phyloP scores from a whole-genome alignment of 2,329 filamentous ascomycete genomes.

The Talaromyces sp. region DNA sequence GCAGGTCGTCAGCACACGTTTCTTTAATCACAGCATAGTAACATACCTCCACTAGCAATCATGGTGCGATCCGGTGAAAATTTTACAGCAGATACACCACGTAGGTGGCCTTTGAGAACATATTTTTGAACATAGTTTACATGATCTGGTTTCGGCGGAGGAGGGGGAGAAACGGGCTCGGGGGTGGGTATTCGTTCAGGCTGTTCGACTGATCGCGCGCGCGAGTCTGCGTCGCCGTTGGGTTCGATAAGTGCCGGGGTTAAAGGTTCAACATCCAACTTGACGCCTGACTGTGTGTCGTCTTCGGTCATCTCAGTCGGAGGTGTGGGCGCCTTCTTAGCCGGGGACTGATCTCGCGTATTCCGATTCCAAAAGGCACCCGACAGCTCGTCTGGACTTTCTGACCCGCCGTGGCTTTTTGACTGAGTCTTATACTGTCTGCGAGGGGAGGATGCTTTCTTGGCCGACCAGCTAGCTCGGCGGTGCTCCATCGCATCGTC shows the following conservation, averaged over 20 bases:
- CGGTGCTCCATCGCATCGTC: slow-evolving; percentile 31
- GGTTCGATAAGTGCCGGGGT: slow-evolving; percentile 13
- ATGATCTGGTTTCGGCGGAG: slow-evolving; percentile 47
- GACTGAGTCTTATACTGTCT: slow-evolving; percentile 19
- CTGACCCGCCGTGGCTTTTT: slow-evolving; percentile 28
- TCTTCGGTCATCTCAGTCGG: slow-evolving; percentile 12
- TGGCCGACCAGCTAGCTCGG: slow-evolving; percentile 27
- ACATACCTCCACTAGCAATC: slow-evolving; percentile 75
- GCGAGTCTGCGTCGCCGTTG: slow-evolving; percentile 12
- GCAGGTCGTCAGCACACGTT: slow-evolving; percentile 11
- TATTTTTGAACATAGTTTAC: slow-evolving; percentile 67
- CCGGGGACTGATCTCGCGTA: slow-evolving; percentile 11
- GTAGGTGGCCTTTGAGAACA: slow-evolving; percentile 70
- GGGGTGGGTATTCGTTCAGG: slow-evolving; percentile 30
- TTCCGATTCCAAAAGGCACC: slow-evolving; percentile 28
- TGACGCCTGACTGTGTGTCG: neutral
- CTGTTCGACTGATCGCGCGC: slow-evolving; percentile 10
- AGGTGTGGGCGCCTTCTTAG: slow-evolving; percentile 8
- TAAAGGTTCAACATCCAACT: slow-evolving; percentile 1
- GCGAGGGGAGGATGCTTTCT: slow-evolving; percentile 26
- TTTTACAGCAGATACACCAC: slow-evolving; percentile 75
- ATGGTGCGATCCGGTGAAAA: slow-evolving; percentile 87
- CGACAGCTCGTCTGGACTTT: slow-evolving; percentile 43
- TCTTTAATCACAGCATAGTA: neutral
- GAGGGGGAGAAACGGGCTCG: slow-evolving; percentile 36